Base-by-base conservation (phyloP, 2,329 filamentous ascomycete genomes). In the Fusarium camptoceras region DNA sequence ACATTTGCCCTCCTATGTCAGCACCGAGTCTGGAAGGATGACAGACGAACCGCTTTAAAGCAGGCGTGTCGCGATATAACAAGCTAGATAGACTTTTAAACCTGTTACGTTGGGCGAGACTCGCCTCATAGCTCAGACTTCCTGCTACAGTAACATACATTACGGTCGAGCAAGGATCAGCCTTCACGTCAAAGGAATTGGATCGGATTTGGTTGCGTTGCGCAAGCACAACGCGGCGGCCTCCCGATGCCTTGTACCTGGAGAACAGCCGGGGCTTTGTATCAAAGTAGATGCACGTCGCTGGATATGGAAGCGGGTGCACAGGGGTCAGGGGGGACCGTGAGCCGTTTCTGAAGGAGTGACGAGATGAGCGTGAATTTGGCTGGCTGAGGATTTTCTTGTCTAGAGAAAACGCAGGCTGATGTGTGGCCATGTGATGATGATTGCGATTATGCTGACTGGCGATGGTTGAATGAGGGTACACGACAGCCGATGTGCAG, bases 281-380 rank as follows among this genome's bases (percentile, higher is more conserved):
- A 53, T 58, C 66, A 64, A 28, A 57, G 58, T 55, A 53, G 71
- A 75, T 75, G 73, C 73, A 75, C 30, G 71, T 75, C 73, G 73
- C 73, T 73, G 43, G 63, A 76, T 70, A 46, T 50, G 73, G 73
- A 72, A 72, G 60, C 54, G 39, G 64, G 59, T 50, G 66, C 58
- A 66, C 71, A 74, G 73, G 73, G 73, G 55, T 64, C 51, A 47
- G 60, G 66, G 59, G 56, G 64, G 56, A 42, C 41, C 39, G 44
- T 68, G 61, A 58, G 67, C 57, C 58, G 70, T 66, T 58, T 46
- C 58, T 56, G 66, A 54, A 50, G 47, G 55, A 68, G 62, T 62
- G 55, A 56, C 55, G 30, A 66, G 54, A 60, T 60, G 63, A 66
- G 61, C 31, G 42, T 66, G 34, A 24, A 31, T 41, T 55, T 54